These are phyloP conservation scores for Colletotrichum sp. DNA, from an alignment of 2,329 filamentous ascomycete genomes.

Conservation along the genomic window DNA sequence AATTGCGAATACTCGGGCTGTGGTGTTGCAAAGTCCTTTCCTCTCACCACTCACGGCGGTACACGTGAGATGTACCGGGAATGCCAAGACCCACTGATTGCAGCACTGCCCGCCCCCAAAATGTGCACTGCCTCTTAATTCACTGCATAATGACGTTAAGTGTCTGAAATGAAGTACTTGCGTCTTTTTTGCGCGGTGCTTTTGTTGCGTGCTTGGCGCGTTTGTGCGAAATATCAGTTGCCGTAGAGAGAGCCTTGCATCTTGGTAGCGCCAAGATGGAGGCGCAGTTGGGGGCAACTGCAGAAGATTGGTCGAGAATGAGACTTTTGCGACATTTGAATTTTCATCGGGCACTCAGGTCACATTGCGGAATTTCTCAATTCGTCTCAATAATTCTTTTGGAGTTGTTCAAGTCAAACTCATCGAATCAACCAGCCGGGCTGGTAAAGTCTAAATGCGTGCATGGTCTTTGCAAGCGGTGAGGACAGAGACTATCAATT, in stretches of 20 bases:
- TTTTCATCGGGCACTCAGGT: too few relatives aligned
- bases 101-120: not conserved
- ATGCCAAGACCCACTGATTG: not conserved
- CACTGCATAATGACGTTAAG: not conserved
- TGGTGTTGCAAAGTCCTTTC: not conserved
- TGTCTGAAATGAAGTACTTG: not conserved
- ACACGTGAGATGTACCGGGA: not conserved
- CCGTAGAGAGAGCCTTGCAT: not conserved
- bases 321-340: too few relatives aligned
- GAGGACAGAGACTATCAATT: too few relatives aligned
- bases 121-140: not conserved
- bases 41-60: not conserved
- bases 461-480: too few relatives aligned
- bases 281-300: not conserved
- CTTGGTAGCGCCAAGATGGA: not conserved
- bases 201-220: not conserved
- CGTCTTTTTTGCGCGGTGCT: not conserved
- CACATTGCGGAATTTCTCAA: too few relatives aligned
- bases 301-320: not conserved
- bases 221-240: not conserved
- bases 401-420: too few relatives aligned
- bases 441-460: too few relatives aligned
- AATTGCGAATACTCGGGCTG: not conserved
- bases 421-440: too few relatives aligned
- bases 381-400: too few relatives aligned